Base-by-base conservation (phyloP, 2,329 filamentous ascomycete genomes). In the Dichotomopilus funicola region DNA sequence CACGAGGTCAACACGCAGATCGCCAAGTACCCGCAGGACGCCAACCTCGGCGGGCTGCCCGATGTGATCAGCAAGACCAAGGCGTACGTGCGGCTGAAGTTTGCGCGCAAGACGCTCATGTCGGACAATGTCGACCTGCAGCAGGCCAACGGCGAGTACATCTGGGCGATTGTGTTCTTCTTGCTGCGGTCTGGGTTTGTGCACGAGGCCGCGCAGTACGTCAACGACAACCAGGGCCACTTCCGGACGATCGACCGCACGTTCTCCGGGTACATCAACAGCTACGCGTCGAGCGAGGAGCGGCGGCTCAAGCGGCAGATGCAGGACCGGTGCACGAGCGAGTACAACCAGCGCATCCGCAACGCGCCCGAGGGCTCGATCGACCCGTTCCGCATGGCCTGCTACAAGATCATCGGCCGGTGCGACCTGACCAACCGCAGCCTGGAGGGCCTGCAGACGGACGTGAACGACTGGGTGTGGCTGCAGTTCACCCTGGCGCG, bases 161-260 rank as follows among this genome's bases (percentile, higher is more conserved):
- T 91, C 61, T 99, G 94, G 94, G 91, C 91, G 44, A 80, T 96
- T 49, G 85, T 99, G 45, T 99, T 95, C 74, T 97, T 90, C 71
- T 80, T 97, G 42, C 75, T 99, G 31, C 85, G 94, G 46, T 87
- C 87, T 59, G 94, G 94, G 49, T 86, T 95, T 62, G 79, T 94
- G 51, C 79, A 80, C 12, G 92, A 97, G 70, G 92, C 92, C 12
- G 85, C 88, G 35, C 81, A 88, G 60, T 99, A 96, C 69, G 89
- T 97, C 56, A 86, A 86, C 64, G 81, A 83, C 60, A 88, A 92
- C 67, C 82, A 84, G 63, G 82, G 80, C 63, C 87, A 89, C 57
- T 96, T 99, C 78, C 83, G 89, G 64, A 90, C 88, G 63, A 86
- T 96, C 61, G 94, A 99, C 72, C 85, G 91, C 56, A 91, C 88